Percentiles rank a stretch among this genome's conserved stretches.
These are phyloP conservation scores for Sclerotinia sclerotiorum DNA, from an alignment of 2,329 filamentous ascomycete species.

Conservation along the genomic window DNA sequence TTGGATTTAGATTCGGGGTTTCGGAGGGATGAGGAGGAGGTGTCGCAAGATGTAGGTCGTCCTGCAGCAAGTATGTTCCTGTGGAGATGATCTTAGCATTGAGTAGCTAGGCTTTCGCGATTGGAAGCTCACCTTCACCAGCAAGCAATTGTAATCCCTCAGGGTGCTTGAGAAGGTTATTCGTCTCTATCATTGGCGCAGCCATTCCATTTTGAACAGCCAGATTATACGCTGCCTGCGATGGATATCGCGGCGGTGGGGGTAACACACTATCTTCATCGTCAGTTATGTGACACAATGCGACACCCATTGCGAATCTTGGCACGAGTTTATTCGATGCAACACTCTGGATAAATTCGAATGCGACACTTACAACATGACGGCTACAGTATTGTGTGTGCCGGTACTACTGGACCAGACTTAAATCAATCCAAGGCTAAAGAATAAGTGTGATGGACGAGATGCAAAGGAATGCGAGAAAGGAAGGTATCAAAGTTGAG, in stretches of 20 bases:
- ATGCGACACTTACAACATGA: conserved; percentile 23
- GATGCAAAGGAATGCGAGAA: neutral
- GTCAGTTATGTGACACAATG: conserved; percentile 17
- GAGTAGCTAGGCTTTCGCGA: neutral
- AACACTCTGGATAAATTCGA: conserved; percentile 21
- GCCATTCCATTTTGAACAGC: conserved; percentile 66
- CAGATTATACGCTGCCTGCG: conserved; percentile 70
- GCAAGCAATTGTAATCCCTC: conserved; percentile 86
- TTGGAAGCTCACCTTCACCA: conserved; percentile 69
- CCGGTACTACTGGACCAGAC: neutral
- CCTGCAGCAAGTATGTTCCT: conserved; percentile 88
- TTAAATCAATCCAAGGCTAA: neutral
- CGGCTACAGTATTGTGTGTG: conserved; percentile 1
- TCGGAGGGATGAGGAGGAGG: conserved; percentile 95
- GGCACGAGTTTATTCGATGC: conserved; percentile 11
- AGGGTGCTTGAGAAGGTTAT: conserved; percentile 81
- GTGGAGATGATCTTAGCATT: conserved; percentile 19
- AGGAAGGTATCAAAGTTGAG: neutral
- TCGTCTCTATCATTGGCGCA: conserved; percentile 84
- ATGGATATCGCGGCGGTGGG: conserved; percentile 82
- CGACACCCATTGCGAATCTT: conserved; percentile 31
- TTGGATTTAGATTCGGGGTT: conserved; percentile 80
- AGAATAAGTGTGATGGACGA: neutral
- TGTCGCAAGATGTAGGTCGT: conserved; percentile 88
- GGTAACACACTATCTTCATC: conserved; percentile 61